Conservation (phyloP, 805 yeast species). For the Wickerhamomyces ciferrii region DNA sequence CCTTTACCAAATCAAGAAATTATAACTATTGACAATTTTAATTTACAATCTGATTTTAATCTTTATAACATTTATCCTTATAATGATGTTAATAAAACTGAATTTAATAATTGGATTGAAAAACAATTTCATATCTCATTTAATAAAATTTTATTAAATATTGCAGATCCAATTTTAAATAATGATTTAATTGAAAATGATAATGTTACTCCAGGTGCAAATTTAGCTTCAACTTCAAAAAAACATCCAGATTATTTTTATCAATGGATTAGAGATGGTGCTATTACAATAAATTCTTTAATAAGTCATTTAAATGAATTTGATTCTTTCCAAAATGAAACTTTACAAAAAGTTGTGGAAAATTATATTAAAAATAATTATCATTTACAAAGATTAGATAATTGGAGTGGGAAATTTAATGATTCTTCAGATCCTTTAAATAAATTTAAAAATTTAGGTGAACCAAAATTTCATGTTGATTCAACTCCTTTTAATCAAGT, state of each 20-base stretch:
- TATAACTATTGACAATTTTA: constrained; percentile 14
- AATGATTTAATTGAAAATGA: constrained; percentile 21
- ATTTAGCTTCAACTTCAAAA: constrained; percentile 81
- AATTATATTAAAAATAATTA: constrained; percentile 57
- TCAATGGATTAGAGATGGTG: constrained; percentile 91
- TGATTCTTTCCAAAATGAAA: constrained; percentile 17
- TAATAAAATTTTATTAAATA: constrained; percentile 38
- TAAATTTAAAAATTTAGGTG: constrained; percentile 64
- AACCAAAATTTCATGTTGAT: constrained; percentile 78
- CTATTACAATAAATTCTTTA: constrained; percentile 67
- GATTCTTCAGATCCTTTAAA: constrained; percentile 12
- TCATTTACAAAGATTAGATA: constrained; percentile 57
- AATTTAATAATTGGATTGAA: constrained; percentile 40
- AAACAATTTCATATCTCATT: constrained; percentile 37
- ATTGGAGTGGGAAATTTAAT: constrained; percentile 60
- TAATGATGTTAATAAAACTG: constrained; percentile 16
- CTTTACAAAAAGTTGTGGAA: constrained; percentile 34
- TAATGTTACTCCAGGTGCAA: constrained; percentile 57
- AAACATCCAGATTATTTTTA: constrained; percentile 72
- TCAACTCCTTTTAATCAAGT: constrained; percentile 52
- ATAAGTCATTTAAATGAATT: constrained; percentile 47
- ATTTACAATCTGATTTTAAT: constrained; percentile 16
- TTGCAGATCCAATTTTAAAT: constrained; percentile 35
- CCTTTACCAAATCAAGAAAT: background rate
- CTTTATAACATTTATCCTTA: constrained; percentile 15